A percentile compares a stretch with the other conserved stretches of the same genome.
phyloP scores from a whole-genome alignment of 2,329 filamentous ascomycete genomes.

The Fusarium luffae region DNA sequence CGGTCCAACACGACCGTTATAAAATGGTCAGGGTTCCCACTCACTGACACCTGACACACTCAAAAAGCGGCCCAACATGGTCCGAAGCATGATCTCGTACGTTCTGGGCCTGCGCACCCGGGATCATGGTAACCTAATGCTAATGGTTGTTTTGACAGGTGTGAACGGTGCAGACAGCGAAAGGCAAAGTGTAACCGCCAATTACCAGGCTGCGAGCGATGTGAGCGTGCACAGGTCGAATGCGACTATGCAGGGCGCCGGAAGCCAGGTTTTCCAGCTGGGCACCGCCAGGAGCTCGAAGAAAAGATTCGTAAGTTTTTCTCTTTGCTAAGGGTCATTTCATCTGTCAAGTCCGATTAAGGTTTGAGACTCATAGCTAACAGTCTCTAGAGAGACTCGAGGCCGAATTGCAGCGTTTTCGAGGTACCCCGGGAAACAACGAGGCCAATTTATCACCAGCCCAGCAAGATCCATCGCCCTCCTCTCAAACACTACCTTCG shows the following conservation, averaged over 20 bases:
- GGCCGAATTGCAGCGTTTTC: neutral
- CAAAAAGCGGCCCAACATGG: neutral
- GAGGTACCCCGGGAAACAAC: neutral
- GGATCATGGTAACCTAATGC: no score
- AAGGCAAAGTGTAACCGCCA: slow-evolving; percentile 5
- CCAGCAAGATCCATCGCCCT: accelerated
- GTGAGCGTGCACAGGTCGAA: neutral
- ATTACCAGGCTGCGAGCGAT: neutral
- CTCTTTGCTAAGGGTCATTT: no score
- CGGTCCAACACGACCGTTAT: neutral
- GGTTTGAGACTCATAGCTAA: no score
- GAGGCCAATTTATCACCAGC: neutral
- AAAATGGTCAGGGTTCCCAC: neutral
- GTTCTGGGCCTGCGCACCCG: neutral
- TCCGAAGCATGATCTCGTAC: slow-evolving; percentile 4
- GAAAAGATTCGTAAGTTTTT: neutral
- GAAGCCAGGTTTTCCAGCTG: slow-evolving; percentile 4
- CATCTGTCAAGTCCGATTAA: no score
- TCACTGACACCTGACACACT: neutral
- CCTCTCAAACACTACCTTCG: neutral
- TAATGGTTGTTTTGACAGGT: neutral
- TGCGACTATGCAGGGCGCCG: neutral
- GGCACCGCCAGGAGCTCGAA: neutral
- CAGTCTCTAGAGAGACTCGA: neutral
- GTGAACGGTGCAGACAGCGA: neutral